Percentiles rank a stretch among this genome's conserved stretches.
These are phyloP conservation scores for Neoboletus magnificus DNA, from an alignment of 768 basidiomycete species.

Conservation along the genomic window DNA sequence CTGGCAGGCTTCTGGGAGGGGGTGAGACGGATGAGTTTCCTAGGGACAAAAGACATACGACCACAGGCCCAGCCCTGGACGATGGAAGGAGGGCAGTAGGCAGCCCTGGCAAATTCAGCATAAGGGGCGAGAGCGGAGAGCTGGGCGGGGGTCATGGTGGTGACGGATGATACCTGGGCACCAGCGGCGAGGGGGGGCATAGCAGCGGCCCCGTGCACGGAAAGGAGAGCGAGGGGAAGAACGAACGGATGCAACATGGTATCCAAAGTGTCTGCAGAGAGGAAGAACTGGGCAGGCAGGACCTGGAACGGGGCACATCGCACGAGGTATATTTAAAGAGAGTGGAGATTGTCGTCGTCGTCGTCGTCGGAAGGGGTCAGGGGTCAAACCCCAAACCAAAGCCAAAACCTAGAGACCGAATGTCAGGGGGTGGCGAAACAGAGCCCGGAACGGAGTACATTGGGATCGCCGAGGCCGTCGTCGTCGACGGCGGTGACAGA, in stretches of 20 bases:
- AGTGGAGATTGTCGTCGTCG: neutral
- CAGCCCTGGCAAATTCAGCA: conserved; percentile 52
- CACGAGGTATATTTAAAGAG: neutral
- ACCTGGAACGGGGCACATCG: neutral
- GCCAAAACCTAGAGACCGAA: too few species aligned
- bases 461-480: neutral
- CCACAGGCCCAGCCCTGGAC: conserved; percentile 45
- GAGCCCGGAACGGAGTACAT: too few species aligned
- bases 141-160: conserved; percentile 26
- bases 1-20: conserved; percentile 29
- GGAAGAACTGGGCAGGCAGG: neutral
- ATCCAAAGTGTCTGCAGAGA: too few species aligned
- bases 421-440: neutral
- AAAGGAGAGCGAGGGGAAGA: neutral
- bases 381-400: too few species aligned
- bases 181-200: neutral
- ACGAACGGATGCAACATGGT: neutral
- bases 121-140: conserved; percentile 43
- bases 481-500: neutral
- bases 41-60: conserved; percentile 19
- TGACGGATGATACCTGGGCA: conserved; percentile 9
- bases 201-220: conserved; percentile 2
- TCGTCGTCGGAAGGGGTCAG: neutral
- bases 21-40: neutral
- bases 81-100: conserved; percentile 45